Base-by-base conservation (phyloP, 306 rosid genomes). In the Vigna trinervia region DNA sequence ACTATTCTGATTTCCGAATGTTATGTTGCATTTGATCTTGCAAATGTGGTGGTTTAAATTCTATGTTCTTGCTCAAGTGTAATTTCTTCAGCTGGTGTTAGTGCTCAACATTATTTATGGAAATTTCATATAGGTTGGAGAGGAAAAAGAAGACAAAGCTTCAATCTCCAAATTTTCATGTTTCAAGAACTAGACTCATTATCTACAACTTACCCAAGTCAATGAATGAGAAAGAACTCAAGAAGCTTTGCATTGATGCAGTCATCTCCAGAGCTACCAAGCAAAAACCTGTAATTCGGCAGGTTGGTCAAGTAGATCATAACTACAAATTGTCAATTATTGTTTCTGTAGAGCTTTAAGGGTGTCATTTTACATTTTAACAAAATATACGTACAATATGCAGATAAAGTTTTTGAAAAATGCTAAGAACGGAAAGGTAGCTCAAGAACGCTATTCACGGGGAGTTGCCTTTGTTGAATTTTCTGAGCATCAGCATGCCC, bases 401-500 rank as follows among this genome's bases (percentile, higher is more conserved):
- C 90, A 95, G 99, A 81, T 95, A 54, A 95, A 92, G 86, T 85
- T 85, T 85, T 77, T 95, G 85, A 86, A 88, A 86, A 96, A 92
- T 83, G 86, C 54, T 72, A 95, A 83, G 85, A 95, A 95, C 78
- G 97, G 97, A 73, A 86, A 90, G 78, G 84, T 59, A 34, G 82
- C 82, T 34, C 73, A 86, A 30, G 88, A 88, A 77, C 85, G 80
- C 67, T 61, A 88, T 83, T 90, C 97, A 15, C 93, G 97, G 23
- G 99, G 99, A 46, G 96, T 91, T 69, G 99, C 99, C 61, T 95
- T 95, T 67, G 76, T 95, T 38, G 97, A 95, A 87, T 92, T 95
- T 84, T 87, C 94, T 5, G 99, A 92, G 88, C 99, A 95, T 85
- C 89, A 95, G 78, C 99, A 95, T 71, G 97, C 99, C 59, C 96